A percentile compares a stretch with the other conserved stretches of the same genome.
phyloP scores from a whole-genome alignment of 495 filamentous ascomycete species.

The Coniosporium apollinis region DNA sequence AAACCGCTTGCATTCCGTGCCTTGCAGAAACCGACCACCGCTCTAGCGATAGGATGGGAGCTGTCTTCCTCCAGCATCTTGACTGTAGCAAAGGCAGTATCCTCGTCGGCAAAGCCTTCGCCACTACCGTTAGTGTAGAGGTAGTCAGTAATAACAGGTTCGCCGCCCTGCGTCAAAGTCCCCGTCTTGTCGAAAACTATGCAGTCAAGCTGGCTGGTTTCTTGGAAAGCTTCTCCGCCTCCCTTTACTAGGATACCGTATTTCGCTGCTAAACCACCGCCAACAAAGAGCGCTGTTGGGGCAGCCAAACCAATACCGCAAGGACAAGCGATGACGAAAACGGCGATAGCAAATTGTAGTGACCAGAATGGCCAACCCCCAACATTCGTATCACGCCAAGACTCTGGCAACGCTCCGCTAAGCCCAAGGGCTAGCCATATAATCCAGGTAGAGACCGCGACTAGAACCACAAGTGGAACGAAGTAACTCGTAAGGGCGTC shows the following conservation, averaged over 20 bases:
- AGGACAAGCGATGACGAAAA: constrained; percentile 90
- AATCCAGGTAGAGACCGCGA: constrained; percentile 70
- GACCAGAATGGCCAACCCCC: constrained; percentile 81
- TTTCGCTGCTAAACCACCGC: constrained; percentile 71
- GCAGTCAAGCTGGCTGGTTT: constrained; percentile 69
- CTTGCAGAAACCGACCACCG: constrained; percentile 51
- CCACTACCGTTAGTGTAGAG: constrained; percentile 23
- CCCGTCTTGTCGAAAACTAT: constrained; percentile 97
- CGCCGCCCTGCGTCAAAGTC: constrained; percentile 72
- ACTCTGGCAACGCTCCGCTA: constrained; percentile 44
- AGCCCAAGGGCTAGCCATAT: constrained; percentile 66
- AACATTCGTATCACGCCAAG: constrained; percentile 46
- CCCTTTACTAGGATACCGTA: constrained; percentile 85
- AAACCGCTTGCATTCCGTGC: constrained; percentile 11
- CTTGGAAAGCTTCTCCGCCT: constrained; percentile 92
- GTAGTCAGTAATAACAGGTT: constrained; percentile 61
- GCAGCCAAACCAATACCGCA: constrained; percentile 86
- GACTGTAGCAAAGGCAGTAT: constrained; percentile 35
- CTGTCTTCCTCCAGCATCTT: constrained; percentile 64
- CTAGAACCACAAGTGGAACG: constrained; percentile 65
- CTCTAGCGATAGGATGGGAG: constrained; percentile 74
- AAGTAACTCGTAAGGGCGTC: constrained; percentile 78
- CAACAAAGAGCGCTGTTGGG: constrained; percentile 86
- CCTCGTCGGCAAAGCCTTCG: constrained; percentile 22
- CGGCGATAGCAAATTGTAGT: constrained; percentile 81